Evolutionary conservation across 306 rosid species (phyloP), one percentile per base, ranked within the genome.

Genomic region (Castanopsis chinensis): DNA sequence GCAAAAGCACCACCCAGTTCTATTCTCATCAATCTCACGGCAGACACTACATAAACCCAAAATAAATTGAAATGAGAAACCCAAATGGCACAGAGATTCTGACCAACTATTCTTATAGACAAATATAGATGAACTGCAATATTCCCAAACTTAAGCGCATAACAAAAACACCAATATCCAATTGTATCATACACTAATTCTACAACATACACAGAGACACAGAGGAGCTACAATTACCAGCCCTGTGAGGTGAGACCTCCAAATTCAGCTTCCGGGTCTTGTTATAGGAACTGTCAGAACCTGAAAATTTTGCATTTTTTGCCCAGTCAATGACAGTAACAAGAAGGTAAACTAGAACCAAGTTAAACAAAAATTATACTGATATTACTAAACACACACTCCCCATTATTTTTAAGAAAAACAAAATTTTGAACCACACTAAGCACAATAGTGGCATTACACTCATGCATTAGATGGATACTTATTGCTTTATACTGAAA

Each of bases 1-100:
- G 97, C 98, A 90, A 90, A 93, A 78, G 98, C 97, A 83, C 98
- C 97, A 17, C 98, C 98, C 55, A 91, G 56, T 86, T 93, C 97
- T 87, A 93, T 90, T 55, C 98, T 83, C 98, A 93, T 93, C 82
- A 93, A 79, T 57, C 98, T 90, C 85, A 93, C 98, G 0, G 91
- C 94, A 56, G 98, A 91, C 81, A 87, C 98, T 93, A 60, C 45
- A 63, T 25, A 74, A 68, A 19, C 21, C 75, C 64, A 63, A 75
- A 76, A 33, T 8, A 80, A 73, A 73, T 28, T 13, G 35, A 23
- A 79, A 73, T 63, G 10, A 80, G 32, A 74, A 32, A 52, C 17
- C 65, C 25, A 73, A 60, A 20, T 33, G 41, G 10, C 25, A 15
- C 49, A 70, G 3, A 23, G 1, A 28, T 5, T 33, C 49, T 23